Evolutionary conservation across 306 rosid genomes (phyloP), one percentile per base, ranked within the genome.

Genomic region (Alnus glutinosa): DNA sequence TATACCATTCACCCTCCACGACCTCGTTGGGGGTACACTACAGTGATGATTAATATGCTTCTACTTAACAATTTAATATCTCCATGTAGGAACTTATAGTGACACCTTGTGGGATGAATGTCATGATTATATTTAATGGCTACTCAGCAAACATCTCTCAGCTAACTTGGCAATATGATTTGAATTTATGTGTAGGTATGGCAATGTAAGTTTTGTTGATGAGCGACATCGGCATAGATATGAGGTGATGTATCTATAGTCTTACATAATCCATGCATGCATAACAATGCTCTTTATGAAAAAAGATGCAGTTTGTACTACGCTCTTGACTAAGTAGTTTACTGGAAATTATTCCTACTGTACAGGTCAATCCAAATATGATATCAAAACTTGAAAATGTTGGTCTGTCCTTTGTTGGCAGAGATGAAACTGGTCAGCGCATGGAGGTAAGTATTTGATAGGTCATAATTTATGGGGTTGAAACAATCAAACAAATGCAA

Each of bases 191-290:
- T 16, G 6, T 84, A 93, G 97, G 86, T 93, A 93, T 61, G 97
- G 92, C 42, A 81, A 85, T 81, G 91, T 75, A 73, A 75, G 42
- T 47, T 93, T 59, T 78, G 57, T 89, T 79, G 96, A 90, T 87
- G 97, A 93, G 85, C 96, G 97, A 7, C 97, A 93, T 77, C 90
- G 97, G 13, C 97, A 93, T 73, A 89, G 97, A 90, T 93, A 89
- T 2, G 97, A 93, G 96, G 97, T 90, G 79, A 18, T 78, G 62
- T 59, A 76, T 66, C 81, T 30, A 42, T n/a, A 16, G 13, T 39
- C 16, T 7, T 18, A 42, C 51, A 9, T 49, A 13, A n/a, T 83
- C 71, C 66, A 51, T 62, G 47, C 42, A 44, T 23, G 75, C 49
- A 34, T 76, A 55, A 23, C 16, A 9, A 55, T 51, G 75, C 62